These are phyloP conservation scores for Apiosordaria backusii DNA, from an alignment of 495 filamentous ascomycete species.

Conservation along the genomic window DNA sequence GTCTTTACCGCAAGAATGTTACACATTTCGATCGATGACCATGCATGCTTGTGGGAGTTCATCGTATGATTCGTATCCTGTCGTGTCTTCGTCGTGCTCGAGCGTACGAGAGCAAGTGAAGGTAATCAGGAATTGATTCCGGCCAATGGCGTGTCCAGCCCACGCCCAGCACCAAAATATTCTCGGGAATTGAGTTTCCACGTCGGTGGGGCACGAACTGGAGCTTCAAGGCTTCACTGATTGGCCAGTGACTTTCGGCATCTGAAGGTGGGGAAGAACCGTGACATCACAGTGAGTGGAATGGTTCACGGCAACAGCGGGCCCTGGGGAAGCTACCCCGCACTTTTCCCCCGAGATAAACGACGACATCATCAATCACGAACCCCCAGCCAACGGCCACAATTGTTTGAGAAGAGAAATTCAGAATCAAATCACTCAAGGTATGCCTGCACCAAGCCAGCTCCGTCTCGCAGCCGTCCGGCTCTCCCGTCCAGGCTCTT, in stretches of 20 bases:
- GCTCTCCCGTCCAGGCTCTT: conserved; percentile 13
- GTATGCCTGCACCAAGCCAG: conserved; percentile 19
- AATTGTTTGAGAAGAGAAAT: neutral
- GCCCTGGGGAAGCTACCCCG: conserved; percentile 24
- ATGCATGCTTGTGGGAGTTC: too few relatives aligned
- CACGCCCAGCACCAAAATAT: neutral
- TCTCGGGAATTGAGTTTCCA: neutral
- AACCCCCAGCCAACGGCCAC: neutral
- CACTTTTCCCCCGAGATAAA: neutral
- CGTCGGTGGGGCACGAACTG: neutral
- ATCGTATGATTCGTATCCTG: neutral
- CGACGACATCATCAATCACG: neutral
- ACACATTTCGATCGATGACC: neutral
- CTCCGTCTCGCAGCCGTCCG: conserved; percentile 19
- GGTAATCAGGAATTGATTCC: neutral
- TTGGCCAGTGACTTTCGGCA: conserved; percentile 8
- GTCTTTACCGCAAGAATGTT: neutral
- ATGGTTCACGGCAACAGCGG: neutral
- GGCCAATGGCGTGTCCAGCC: neutral
- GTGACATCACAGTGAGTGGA: conserved; percentile 23
- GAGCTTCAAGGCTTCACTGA: neutral
- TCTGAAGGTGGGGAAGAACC: neutral
- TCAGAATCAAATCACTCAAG: neutral
- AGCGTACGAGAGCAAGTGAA: neutral
- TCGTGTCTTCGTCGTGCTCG: neutral